Base-by-base conservation (phyloP, 345 rosid species). In the Clarkia xantiana region DNA sequence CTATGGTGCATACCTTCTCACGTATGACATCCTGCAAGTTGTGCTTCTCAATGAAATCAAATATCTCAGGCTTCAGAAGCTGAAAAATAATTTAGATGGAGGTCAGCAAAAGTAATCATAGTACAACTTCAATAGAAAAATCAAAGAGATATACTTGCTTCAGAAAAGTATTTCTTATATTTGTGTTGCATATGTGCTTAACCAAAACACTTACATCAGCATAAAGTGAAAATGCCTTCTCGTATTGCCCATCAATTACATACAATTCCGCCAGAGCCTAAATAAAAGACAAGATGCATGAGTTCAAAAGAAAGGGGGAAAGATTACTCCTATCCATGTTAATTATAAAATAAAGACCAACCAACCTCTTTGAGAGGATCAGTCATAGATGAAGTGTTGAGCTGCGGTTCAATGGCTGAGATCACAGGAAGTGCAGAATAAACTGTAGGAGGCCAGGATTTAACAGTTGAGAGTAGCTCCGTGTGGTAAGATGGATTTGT, bases 231-330 rank as follows among this genome's bases (percentile, higher is more conserved):
- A 79, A 84, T 42, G 96, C 95, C 67, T 78, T 84, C 80, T 87
- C 84, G 59, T 69, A 73, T 62, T 87, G 96, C 66, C 91, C 91
- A 71, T 80, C 78, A 59, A 87, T 67, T 54, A 80, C 86, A 68
- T 80, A 93, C 57, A 93, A 67, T 72, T 93, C 99, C n/a, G 97
- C 96, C 50, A 87, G 74, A 17, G 88, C 90, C 96, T 93, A 67
- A 29, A 58, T 59, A 61, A 61, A 44, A 62, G 48, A 14, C 40
- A 20, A 43, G 15, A 51, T 22, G 36, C 36, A 29, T 29, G 36
- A 29, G 59, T 50, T 14, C 14, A 17, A 11, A 29, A n/a, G 38
- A 25, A 25, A 29, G 36, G 39, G 11, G 9, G 19, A 49, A n/a
- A 22, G 38, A 34, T 8, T 25, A 14, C 17, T 49, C 53, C 14